Conservation (phyloP, 208 protist species). For the Crithidia expoeki region DNA sequence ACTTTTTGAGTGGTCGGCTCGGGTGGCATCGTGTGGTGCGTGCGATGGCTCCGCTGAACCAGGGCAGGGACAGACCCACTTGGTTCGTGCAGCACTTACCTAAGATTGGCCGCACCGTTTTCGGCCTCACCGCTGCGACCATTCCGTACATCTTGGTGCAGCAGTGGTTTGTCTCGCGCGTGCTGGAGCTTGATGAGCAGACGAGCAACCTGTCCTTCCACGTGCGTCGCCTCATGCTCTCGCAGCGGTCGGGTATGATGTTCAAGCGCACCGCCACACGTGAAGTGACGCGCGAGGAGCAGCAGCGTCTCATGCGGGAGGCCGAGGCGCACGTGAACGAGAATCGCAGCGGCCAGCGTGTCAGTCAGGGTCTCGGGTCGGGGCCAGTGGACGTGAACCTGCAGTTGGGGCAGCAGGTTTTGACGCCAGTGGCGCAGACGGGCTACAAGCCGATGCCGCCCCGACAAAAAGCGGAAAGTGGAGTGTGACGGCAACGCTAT, state of each 20-base stretch:
- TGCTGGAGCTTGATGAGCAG: slow-evolving; percentile 73
- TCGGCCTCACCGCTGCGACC: slow-evolving; percentile 57
- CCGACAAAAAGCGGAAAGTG: not conserved
- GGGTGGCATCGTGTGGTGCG: slow-evolving; percentile 73
- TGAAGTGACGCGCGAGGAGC: slow-evolving; percentile 84
- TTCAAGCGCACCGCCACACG: slow-evolving; percentile 85
- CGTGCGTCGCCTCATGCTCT: slow-evolving; percentile 73
- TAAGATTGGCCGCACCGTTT: slow-evolving; percentile 56
- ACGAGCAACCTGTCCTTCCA: slow-evolving; percentile 79
- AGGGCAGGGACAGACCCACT: slow-evolving; percentile 8
- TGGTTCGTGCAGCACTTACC: slow-evolving; percentile 42
- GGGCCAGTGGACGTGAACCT: slow-evolving; percentile 79
- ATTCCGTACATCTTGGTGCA: slow-evolving; percentile 80
- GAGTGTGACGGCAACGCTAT: no score
- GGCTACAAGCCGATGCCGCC: slow-evolving; percentile 82
- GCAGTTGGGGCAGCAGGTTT: slow-evolving; percentile 64
- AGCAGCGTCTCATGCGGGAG: slow-evolving; percentile 71
- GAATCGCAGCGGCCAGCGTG: slow-evolving; percentile 72
- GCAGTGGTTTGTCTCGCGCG: slow-evolving; percentile 77
- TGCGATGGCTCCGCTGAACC: slow-evolving; percentile 42
- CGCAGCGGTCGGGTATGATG: slow-evolving; percentile 84
- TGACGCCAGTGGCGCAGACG: slow-evolving; percentile 77
- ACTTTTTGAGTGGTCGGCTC: slow-evolving; percentile 58
- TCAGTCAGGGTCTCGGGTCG: slow-evolving; percentile 43
- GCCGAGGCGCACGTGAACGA: slow-evolving; percentile 63